A percentile compares a stretch with the other conserved stretches of the same genome.
These are phyloP conservation scores for Pachyrhizus erosus DNA, from an alignment of 306 rosid species.

Conservation along the genomic window DNA sequence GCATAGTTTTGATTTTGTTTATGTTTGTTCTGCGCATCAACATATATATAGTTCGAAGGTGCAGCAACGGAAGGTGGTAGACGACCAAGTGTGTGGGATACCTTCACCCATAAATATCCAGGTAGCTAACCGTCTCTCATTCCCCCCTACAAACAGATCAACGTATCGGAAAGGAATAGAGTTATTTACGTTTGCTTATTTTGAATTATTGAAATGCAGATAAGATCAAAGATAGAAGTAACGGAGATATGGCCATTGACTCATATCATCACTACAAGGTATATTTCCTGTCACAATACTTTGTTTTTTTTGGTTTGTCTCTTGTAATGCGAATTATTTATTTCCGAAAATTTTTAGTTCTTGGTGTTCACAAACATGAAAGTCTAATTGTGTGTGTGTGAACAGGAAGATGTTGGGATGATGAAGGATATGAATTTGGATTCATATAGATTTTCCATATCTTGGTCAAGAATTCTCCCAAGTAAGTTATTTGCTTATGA, in stretches of 20 bases:
- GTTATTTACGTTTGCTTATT: neutral
- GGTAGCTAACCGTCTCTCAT: neutral
- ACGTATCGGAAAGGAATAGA: neutral
- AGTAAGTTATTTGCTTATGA: constrained; percentile 39
- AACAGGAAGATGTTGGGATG: constrained; percentile 59
- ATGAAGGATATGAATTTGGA: constrained; percentile 59
- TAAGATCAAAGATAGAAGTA: constrained; percentile 44
- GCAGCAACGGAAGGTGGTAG: constrained; percentile 1
- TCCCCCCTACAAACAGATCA: neutral
- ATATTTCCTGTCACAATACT: neutral
- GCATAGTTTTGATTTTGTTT: neutral
- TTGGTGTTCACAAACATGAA: neutral
- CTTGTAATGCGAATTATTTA: neutral
- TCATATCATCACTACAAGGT: constrained; percentile 52
- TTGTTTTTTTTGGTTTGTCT: too few species aligned
- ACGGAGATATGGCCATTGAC: constrained; percentile 54
- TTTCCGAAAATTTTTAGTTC: too few species aligned
- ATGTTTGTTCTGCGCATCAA: too few species aligned
- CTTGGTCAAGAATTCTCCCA: constrained; percentile 71
- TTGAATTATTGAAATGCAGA: constrained; percentile 32
- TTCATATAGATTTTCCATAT: constrained; percentile 67
- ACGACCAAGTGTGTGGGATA: neutral
- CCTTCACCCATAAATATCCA: constrained; percentile 1
- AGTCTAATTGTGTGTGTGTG: neutral
- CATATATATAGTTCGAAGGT: neutral